Evolutionary conservation across 192 early-diverging fungal species (phyloP), one percentile per base, ranked within the genome.

Genomic region (Umbelopsis isabellina): DNA sequence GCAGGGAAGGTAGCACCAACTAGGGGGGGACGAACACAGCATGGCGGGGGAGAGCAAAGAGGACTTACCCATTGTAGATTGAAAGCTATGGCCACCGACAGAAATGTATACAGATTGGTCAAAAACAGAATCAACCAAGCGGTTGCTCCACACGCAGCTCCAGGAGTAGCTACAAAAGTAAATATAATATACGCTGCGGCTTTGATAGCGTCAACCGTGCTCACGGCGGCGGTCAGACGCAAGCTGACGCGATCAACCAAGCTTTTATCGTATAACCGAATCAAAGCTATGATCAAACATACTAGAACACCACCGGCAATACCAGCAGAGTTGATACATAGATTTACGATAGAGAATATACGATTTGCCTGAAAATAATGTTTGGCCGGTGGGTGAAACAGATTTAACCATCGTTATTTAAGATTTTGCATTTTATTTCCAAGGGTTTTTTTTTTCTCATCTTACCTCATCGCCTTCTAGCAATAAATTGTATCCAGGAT

Each of bases 1-100:
- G 20, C 48, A 21, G 48, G 48, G 20, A 49, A 49, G n/a, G 37
- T 41, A 41, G 10, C 37, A 41, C 37, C 37, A 41, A 41, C 37
- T 4, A 41, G 37, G 37, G 37, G 37, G 37, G 37, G 37, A 10
- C 2, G 37, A 10, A 6, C 6, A 41, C 27, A 30, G 27, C 27
- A 30, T 30, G 20, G 8, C 1, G 27, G 30, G 45, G 64, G 20
- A 65, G n/a, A 47, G 15, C 44, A 23, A 20, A 23, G 23, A 10
- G 10, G 12, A 68, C 68, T 53, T 46, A 69, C 68, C 68, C 68
- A 69, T 50, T 69, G 68, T 9, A 69, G 49, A 49, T 69, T 69
- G 49, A 69, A 69, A 15, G 68, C 68, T 25, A 69, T 69, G 20
- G 68, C 68, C 20, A 69, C 68, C 4, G 68, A 69, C 11, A 69